phyloP scores from a whole-genome alignment of 208 protist genomes.

The Trypanosoma scelopori region DNA sequence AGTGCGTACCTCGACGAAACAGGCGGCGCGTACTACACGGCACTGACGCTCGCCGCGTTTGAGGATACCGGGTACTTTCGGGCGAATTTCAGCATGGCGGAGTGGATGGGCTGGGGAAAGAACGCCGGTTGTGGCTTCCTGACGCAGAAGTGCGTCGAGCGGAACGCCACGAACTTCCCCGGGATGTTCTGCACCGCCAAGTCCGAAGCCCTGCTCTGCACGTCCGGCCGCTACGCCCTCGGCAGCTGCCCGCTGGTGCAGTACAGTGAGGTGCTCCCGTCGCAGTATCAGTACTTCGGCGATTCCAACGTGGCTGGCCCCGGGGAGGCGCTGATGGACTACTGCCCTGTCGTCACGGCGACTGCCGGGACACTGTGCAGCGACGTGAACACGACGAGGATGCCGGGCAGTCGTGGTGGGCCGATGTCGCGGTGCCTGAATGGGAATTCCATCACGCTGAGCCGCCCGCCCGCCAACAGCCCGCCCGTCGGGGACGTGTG shows the following conservation, averaged over 20 bases:
- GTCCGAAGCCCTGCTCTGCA: slow-evolving; percentile 25
- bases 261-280: background rate
- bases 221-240: slow-evolving; percentile 22
- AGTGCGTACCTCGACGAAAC: background rate
- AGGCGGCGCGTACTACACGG: slow-evolving; percentile 30
- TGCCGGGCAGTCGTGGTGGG: background rate
- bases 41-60: slow-evolving; percentile 40
- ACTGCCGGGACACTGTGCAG: background rate
- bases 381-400: background rate
- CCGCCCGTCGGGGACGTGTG: background rate
- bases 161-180: slow-evolving; percentile 25
- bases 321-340: background rate
- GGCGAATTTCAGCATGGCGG: slow-evolving; percentile 31
- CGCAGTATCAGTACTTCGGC: slow-evolving; percentile 10
- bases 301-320: background rate
- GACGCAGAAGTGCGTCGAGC: slow-evolving; percentile 27
- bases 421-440: background rate
- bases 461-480: background rate
- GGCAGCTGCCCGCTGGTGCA: slow-evolving; percentile 9
- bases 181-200: slow-evolving; percentile 34
- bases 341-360: background rate
- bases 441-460: background rate
- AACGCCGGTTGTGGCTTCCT: slow-evolving; percentile 30
- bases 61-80: slow-evolving; percentile 35
- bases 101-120: slow-evolving; percentile 38